These are phyloP conservation scores for Byssoonygena ceratinophila DNA, from an alignment of 2,329 filamentous ascomycete species.

Conservation along the genomic window DNA sequence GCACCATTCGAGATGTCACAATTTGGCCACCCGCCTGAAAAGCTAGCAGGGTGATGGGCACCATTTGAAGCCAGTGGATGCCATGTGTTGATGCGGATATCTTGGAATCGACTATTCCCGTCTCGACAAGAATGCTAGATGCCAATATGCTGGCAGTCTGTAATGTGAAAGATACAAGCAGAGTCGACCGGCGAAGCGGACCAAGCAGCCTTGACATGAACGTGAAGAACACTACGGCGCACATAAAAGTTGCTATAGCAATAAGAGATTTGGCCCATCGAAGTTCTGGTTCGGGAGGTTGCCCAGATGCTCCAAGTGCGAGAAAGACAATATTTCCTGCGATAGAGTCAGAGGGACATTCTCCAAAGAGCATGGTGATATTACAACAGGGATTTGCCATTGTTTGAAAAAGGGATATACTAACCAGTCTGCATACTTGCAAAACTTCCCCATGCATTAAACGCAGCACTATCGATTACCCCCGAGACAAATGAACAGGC, in stretches of 20 bases:
- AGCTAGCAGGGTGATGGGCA: slow-evolving; percentile 32
- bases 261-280: slow-evolving; percentile 37
- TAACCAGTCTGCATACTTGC: slow-evolving; percentile 19
- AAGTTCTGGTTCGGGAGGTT: slow-evolving; percentile 32
- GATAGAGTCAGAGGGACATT: background rate
- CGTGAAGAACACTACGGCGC: slow-evolving; percentile 34
- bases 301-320: slow-evolving; percentile 33
- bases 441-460: slow-evolving; percentile 19
- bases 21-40: slow-evolving; percentile 37
- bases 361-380: background rate
- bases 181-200: slow-evolving; percentile 29
- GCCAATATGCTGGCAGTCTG: slow-evolving; percentile 29
- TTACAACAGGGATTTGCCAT: background rate
- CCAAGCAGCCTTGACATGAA: slow-evolving; percentile 25
- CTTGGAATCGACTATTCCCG: slow-evolving; percentile 25
- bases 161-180: slow-evolving; percentile 32
- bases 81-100: slow-evolving; percentile 24
- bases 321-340: slow-evolving; percentile 39
- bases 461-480: slow-evolving; percentile 17
- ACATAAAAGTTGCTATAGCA: slow-evolving; percentile 31
- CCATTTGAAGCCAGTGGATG: slow-evolving; percentile 29
- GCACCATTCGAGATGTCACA: slow-evolving; percentile 29
- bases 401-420: background rate
- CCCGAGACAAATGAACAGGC: slow-evolving; percentile 17
- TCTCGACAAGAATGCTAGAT: slow-evolving; percentile 29